phyloP scores from a whole-genome alignment of 2,329 filamentous ascomycete genomes.

The Pseudogymnoascus pannorum region DNA sequence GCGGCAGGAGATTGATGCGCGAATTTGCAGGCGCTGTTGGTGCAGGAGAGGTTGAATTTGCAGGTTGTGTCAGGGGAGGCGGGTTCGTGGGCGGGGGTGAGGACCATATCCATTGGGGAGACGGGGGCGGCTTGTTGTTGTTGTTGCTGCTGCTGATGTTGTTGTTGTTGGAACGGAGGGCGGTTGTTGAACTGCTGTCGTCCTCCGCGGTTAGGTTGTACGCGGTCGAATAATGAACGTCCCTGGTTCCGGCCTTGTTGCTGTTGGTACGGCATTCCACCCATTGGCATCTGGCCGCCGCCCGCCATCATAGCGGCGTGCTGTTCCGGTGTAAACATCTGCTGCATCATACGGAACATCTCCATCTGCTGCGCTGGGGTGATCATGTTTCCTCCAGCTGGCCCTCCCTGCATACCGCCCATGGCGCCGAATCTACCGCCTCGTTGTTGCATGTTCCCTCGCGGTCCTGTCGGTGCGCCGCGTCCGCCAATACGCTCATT shows the following conservation, averaged over 20 bases:
- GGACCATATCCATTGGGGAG: constrained; percentile 53
- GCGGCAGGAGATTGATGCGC: constrained; percentile 92
- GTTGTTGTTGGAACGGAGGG: constrained; percentile 12
- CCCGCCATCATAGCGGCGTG: constrained; percentile 47
- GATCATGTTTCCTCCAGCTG: constrained; percentile 42
- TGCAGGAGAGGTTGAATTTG: constrained; percentile 83
- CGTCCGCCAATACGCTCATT: constrained; percentile 73
- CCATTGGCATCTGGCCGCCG: constrained; percentile 42
- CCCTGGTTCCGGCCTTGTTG: constrained; percentile 36
- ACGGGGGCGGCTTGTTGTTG: constrained; percentile 15
- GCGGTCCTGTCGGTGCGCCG: constrained; percentile 64
- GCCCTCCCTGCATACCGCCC: constrained; percentile 33
- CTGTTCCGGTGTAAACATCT: constrained; percentile 49
- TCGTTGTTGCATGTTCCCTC: constrained; percentile 38
- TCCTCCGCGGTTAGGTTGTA: constrained; percentile 39
- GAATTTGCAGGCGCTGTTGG: constrained; percentile 83
- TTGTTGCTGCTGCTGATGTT: constrained; percentile 10
- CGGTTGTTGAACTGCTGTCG: constrained; percentile 6
- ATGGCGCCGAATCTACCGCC: constrained; percentile 32
- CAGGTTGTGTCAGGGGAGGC: constrained; percentile 66
- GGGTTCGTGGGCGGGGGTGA: constrained; percentile 48
- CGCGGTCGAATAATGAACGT: constrained; percentile 68
- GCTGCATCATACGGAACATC: constrained; percentile 74
- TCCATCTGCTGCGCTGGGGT: constrained; percentile 65
- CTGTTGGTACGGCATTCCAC: constrained; percentile 40